Conservation (phyloP, 768 basidiomycete genomes). For the Wakefieldia striispora region DNA sequence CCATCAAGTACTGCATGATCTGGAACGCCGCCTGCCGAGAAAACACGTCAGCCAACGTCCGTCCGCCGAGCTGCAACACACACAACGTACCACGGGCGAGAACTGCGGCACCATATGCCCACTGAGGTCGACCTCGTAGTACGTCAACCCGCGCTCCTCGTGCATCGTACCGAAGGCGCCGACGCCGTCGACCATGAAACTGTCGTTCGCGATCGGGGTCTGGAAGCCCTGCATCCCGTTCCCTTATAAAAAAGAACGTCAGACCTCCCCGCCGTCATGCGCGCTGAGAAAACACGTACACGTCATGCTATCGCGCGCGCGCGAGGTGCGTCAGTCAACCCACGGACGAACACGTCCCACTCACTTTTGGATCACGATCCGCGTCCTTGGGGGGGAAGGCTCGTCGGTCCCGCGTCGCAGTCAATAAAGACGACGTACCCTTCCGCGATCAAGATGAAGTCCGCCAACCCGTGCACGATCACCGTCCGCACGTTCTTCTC, state of each 20-base stretch:
- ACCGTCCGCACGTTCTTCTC: conserved; percentile 69
- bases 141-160: conserved; percentile 65
- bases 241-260: conserved; percentile 39
- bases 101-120: conserved; percentile 79
- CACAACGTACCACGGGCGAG: conserved; percentile 54
- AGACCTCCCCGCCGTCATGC: background rate
- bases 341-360: no score
- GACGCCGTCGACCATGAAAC: conserved; percentile 68
- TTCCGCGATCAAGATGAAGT: conserved; percentile 71
- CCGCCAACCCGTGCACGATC: conserved; percentile 70
- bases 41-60: background rate
- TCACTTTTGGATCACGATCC: conserved; percentile 66
- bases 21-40: conserved; percentile 58
- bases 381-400: conserved; percentile 36
- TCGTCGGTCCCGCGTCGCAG: conserved; percentile 9
- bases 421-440: conserved; percentile 44
- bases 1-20: conserved; percentile 67
- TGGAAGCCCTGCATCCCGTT: conserved; percentile 71
- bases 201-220: conserved; percentile 60
- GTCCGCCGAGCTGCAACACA: no score
- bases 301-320: conserved; percentile 34
- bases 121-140: conserved; percentile 61
- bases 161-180: conserved; percentile 67
- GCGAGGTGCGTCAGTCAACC: no score
- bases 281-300: conserved; percentile 25